These are phyloP conservation scores for Phytophthora pisi DNA, from an alignment of 352 stramenopile genomes.

Conservation along the genomic window DNA sequence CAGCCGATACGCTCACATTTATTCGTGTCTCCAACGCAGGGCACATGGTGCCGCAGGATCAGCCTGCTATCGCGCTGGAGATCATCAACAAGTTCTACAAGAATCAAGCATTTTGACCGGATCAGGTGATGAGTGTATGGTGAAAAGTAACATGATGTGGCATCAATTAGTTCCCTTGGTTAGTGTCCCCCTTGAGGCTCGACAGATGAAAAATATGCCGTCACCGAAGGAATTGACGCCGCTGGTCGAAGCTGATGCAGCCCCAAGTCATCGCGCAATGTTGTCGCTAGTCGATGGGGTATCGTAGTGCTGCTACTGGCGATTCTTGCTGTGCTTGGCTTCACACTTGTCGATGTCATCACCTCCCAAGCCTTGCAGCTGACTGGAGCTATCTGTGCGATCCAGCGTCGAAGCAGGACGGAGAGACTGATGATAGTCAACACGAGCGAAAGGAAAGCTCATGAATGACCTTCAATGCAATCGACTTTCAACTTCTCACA, in stretches of 20 bases:
- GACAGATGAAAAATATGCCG: neutral
- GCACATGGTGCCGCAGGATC: slow-evolving; percentile 69
- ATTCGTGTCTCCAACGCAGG: slow-evolving; percentile 64
- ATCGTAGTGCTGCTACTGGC: neutral
- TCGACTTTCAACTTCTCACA: too few relatives aligned
- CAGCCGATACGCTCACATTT: slow-evolving; percentile 52
- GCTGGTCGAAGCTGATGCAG: neutral
- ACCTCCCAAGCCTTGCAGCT: neutral
- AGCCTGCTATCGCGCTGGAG: slow-evolving; percentile 51
- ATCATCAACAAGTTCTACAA: slow-evolving; percentile 79
- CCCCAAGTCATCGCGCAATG: neutral
- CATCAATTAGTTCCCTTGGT: slow-evolving; percentile 2
- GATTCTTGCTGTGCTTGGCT: neutral
- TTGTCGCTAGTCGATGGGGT: neutral
- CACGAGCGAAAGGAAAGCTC: too few relatives aligned
- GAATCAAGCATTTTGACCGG: slow-evolving; percentile 35
- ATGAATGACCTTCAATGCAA: too few relatives aligned
- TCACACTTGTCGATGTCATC: neutral
- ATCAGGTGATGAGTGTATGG: slow-evolving; percentile 12
- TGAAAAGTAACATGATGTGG: slow-evolving; percentile 9
- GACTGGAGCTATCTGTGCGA: neutral
- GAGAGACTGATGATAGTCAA: too few relatives aligned
- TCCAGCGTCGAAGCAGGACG: slow-evolving; percentile 14
- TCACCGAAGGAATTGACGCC: slow-evolving; percentile 2
- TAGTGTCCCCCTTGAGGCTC: neutral